A percentile compares a stretch with the other conserved stretches of the same genome.
These are phyloP conservation scores for Ogataea parapolymorpha DNA, from an alignment of 805 yeast genomes.

Conservation along the genomic window DNA sequence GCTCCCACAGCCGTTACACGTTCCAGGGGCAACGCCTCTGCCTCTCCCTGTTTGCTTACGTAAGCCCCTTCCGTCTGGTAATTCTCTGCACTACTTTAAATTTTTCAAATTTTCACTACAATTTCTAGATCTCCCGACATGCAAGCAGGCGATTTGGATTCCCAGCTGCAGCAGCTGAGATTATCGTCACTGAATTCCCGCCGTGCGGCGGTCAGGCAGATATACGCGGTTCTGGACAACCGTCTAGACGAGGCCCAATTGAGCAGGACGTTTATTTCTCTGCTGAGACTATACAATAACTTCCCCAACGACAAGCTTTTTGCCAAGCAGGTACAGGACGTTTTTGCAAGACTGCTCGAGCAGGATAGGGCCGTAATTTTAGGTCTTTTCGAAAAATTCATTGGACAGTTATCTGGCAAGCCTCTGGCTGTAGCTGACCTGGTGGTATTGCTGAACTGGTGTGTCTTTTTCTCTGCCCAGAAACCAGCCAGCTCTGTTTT, in stretches of 20 bases:
- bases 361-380: slow-evolving; percentile 28
- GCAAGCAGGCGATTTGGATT: slow-evolving; percentile 6
- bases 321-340: slow-evolving; percentile 38
- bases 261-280: slow-evolving; percentile 30
- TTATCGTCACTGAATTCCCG: slow-evolving; percentile 38
- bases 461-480: slow-evolving; percentile 35
- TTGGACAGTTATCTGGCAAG: slow-evolving; percentile 32
- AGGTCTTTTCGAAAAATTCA: slow-evolving; percentile 37
- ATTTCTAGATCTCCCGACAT: slow-evolving; percentile 1
- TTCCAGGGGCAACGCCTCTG: too few species aligned
- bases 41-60: too few species aligned
- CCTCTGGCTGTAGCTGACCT: slow-evolving; percentile 54
- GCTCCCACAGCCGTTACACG: too few species aligned
- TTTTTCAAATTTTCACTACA: slow-evolving; percentile 2
- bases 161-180: slow-evolving; percentile 15
- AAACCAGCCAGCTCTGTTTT: slow-evolving; percentile 23
- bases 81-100: slow-evolving; percentile 2
- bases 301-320: slow-evolving; percentile 49
- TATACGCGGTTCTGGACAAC: slow-evolving; percentile 28
- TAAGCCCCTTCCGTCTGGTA: too few species aligned
- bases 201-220: slow-evolving; percentile 33
- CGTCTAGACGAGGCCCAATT: slow-evolving; percentile 22
- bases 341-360: slow-evolving; percentile 37
- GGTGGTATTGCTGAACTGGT: slow-evolving; percentile 58
- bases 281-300: slow-evolving; percentile 47